These are phyloP conservation scores for Tetrahymena borealis DNA, from an alignment of 73 alveolate genomes.

Conservation along the genomic window DNA sequence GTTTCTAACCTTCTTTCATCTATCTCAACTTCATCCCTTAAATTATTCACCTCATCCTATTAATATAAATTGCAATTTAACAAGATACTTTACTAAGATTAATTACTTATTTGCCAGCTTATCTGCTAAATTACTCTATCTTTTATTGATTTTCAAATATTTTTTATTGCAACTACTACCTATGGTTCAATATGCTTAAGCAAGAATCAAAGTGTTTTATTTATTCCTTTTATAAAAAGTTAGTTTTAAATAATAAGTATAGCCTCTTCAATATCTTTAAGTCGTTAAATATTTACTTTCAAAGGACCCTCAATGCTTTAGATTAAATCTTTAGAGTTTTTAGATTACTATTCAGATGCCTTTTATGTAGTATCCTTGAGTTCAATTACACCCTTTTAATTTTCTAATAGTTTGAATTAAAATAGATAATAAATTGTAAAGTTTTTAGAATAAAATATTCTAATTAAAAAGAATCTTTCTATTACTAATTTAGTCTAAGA, in stretches of 20 bases:
- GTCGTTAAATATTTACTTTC: not conserved
- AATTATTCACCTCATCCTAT: not conserved
- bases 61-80: not conserved
- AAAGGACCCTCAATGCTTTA: not conserved
- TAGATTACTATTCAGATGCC: not conserved
- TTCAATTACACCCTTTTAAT: not conserved
- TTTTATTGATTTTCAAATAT: not conserved
- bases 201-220: not conserved
- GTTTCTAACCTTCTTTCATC: not conserved
- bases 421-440: not conserved
- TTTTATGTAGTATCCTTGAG: not conserved
- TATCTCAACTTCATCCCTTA: not conserved
- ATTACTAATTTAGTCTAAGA: not conserved
- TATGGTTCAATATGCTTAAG: not conserved
- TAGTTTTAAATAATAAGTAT: too few relatives aligned
- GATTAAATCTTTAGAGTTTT: not conserved
- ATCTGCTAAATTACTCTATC: not conserved
- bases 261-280: too few relatives aligned
- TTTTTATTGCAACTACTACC: not conserved
- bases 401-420: not conserved
- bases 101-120: not conserved
- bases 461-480: not conserved
- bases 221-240: too few relatives aligned
- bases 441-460: not conserved
- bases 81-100: not conserved